Evolutionary conservation across 306 rosid species (phyloP).

Genomic region (Rosa persica): DNA sequence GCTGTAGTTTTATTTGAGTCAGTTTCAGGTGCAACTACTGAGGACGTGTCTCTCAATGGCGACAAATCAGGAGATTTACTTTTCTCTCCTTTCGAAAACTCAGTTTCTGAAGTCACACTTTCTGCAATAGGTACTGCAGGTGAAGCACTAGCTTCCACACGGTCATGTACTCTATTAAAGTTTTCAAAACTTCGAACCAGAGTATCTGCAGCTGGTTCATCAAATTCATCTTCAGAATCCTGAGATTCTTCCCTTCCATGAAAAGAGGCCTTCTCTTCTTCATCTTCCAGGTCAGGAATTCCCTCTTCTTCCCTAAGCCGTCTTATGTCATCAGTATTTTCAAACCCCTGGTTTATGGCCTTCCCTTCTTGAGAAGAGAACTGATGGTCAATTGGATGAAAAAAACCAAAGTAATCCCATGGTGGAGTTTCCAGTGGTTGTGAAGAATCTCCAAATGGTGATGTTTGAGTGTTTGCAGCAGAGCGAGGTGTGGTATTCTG

Average conservation of each 20-base stretch:
- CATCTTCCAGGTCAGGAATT: slow-evolving; percentile 71
- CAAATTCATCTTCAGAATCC: slow-evolving; percentile 83
- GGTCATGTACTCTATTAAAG: slow-evolving; percentile 55
- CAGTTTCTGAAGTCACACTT: slow-evolving; percentile 53
- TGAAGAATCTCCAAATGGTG: slow-evolving; percentile 56
- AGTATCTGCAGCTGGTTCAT: slow-evolving; percentile 66
- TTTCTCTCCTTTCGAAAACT: slow-evolving; percentile 49
- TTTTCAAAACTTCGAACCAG: slow-evolving; percentile 75
- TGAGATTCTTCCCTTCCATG: slow-evolving; percentile 54
- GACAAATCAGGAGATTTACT: slow-evolving; percentile 50
- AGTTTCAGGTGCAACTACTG: slow-evolving; percentile 37
- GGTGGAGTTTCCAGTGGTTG: slow-evolving; percentile 54
- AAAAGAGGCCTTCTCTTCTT: slow-evolving; percentile 58
- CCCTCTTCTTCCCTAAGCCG: slow-evolving; percentile 65
- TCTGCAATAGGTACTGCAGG: slow-evolving; percentile 40
- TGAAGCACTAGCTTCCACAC: slow-evolving; percentile 39
- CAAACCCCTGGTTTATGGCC: slow-evolving; percentile 40
- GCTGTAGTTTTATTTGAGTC: slow-evolving; percentile 40
- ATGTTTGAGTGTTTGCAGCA: slow-evolving; percentile 36
- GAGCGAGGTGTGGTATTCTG: slow-evolving; percentile 41
- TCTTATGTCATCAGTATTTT: slow-evolving; percentile 46
- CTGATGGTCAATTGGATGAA: slow-evolving; percentile 66
- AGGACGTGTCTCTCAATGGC: slow-evolving; percentile 43
- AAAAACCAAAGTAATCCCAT: slow-evolving; percentile 92
- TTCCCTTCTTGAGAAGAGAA: slow-evolving; percentile 71